Conservation (phyloP, 306 rosid genomes). For the Pachyrhizus erosus region DNA sequence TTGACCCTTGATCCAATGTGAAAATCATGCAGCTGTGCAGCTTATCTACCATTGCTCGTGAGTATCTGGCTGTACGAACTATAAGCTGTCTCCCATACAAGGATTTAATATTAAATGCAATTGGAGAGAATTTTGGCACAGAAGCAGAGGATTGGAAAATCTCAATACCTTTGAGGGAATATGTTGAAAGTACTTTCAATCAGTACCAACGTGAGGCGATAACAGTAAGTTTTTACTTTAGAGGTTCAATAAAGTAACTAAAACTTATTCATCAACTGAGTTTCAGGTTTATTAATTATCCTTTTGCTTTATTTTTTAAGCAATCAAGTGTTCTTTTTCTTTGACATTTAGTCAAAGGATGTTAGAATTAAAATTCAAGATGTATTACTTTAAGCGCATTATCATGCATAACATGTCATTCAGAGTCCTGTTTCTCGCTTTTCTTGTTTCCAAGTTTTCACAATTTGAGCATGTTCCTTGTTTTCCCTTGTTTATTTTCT, state of each 20-base stretch:
- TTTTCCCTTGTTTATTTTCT: background rate
- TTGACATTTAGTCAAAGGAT: slow-evolving; percentile 32
- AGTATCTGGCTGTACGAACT: slow-evolving; percentile 75
- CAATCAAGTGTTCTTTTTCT: background rate
- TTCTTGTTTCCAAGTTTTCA: background rate
- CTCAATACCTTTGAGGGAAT: slow-evolving; percentile 69
- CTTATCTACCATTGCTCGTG: slow-evolving; percentile 88
- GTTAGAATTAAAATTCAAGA: slow-evolving; percentile 19
- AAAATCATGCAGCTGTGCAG: slow-evolving; percentile 76
- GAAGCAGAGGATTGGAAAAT: slow-evolving; percentile 79
- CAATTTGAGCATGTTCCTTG: slow-evolving; percentile 32
- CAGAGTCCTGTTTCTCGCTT: slow-evolving; percentile 1
- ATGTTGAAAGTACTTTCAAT: slow-evolving; percentile 73
- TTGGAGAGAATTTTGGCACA: slow-evolving; percentile 50
- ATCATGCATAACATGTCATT: background rate
- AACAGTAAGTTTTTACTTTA: slow-evolving; percentile 57
- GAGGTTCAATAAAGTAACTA: background rate
- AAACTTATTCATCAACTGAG: slow-evolving; percentile 17
- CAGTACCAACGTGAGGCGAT: slow-evolving; percentile 84
- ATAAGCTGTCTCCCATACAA: slow-evolving; percentile 73
- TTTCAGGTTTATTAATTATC: slow-evolving; percentile 7
- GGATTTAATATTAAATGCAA: slow-evolving; percentile 78
- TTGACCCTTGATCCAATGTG: slow-evolving; percentile 27
- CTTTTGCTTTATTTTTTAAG: background rate
- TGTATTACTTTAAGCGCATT: background rate